Base-by-base conservation (phyloP, 164 flowering plant species). In the Vitis cinerea region DNA sequence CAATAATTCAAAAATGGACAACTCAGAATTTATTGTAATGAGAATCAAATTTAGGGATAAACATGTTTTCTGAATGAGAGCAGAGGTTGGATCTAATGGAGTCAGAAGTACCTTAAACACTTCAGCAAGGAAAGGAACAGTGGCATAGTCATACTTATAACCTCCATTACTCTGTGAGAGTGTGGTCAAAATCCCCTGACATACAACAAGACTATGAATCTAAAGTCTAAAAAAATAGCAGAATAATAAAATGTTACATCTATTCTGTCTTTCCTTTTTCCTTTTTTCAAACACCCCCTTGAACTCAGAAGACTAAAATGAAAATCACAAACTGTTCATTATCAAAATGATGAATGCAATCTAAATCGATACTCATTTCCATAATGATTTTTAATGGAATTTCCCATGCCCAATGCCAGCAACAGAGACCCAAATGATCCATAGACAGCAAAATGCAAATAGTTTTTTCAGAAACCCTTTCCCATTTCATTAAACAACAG, bases 81-180 rank as follows among this genome's bases (percentile, higher is more conserved):
- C 44, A 6, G 7, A 37, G 7, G 4, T 37, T 2, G 7, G 44
- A 37, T 37, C 44, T 3, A 60, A 59, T 14, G 27, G 5, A 19
- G 1, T 49, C 12, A 62, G 54, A 74, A 68, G 16, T 73, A 93
- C 99, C 99, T 95, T 95, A 64, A 88, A 90, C 71, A 90, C 87
- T 77, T 95, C 99, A 64, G 98, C 98, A 53, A 95, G 97, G 79
- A 94, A 94, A 60, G 98, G 98, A 73, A 94, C 89, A 9, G 97
- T 92, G 2, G 98, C 96, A 75, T 90, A 94, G 69, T 92, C 98
- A 78, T 92, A 94, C 59, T 79, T 80, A 71, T 94, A 94, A 16
- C 80, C 81, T 8, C 97, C 93, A 81, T 92, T 81, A 66, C 85
- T 94, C 78, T 94, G 97, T 10, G 96, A 94, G 12, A 92, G 82